phyloP scores from a whole-genome alignment of 2,329 filamentous ascomycete species.

The Cytospora piceae region DNA sequence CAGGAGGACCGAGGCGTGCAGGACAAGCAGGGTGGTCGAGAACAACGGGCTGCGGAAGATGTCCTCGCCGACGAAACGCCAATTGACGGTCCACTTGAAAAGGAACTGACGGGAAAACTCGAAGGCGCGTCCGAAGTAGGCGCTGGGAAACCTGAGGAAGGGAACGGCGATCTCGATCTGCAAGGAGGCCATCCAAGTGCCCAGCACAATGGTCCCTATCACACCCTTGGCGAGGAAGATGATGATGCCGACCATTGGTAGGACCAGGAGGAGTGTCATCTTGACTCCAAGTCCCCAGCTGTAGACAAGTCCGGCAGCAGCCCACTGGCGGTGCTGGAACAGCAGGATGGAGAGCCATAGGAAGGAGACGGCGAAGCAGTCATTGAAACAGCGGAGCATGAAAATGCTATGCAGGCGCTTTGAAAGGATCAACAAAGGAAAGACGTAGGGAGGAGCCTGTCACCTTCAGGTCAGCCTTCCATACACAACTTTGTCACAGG shows the following conservation, averaged over 20 bases:
- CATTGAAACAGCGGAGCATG: constrained; percentile 91
- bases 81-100: constrained; percentile 99
- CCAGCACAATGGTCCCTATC: constrained; percentile 66
- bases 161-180: constrained; percentile 71
- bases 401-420: constrained; percentile 95
- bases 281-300: constrained; percentile 86
- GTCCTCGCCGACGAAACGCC: constrained; percentile 90
- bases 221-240: constrained; percentile 76
- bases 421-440: constrained; percentile 83
- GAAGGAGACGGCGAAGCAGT: constrained; percentile 83
- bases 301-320: constrained; percentile 72
- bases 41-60: constrained; percentile 73
- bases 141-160: constrained; percentile 70
- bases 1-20: constrained; percentile 68
- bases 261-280: constrained; percentile 84
- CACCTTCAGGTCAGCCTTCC: not conserved
- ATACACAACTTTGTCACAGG: not conserved
- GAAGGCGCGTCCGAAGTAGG: constrained; percentile 83
- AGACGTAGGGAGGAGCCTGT: constrained; percentile 82
- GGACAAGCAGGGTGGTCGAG: constrained; percentile 65
- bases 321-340: constrained; percentile 77
- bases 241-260: constrained; percentile 79
- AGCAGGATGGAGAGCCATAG: constrained; percentile 81
- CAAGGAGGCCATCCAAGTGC: constrained; percentile 22
- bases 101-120: constrained; percentile 90